Conservation (phyloP, 768 basidiomycete species). For the Lentinula lateritia region DNA sequence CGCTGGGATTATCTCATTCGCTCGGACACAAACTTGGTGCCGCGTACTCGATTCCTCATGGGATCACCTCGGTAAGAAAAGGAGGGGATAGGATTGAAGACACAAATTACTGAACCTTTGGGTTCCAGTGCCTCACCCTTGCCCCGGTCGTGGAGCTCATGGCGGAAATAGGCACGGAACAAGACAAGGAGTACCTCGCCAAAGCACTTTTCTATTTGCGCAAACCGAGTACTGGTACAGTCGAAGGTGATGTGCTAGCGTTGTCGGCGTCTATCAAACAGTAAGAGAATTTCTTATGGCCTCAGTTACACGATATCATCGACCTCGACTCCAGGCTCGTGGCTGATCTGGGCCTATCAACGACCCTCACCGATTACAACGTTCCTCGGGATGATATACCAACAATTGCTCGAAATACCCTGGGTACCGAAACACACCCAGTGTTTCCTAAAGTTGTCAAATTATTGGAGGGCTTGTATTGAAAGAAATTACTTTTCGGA, state of each 20-base stretch:
- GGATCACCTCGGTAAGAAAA: conserved; percentile 68
- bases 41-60: conserved; percentile 71
- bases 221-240: conserved; percentile 54
- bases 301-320: neutral
- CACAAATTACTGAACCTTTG: neutral
- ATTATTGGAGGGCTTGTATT: conserved; percentile 38
- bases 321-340: conserved; percentile 44
- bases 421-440: conserved; percentile 38
- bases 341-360: conserved; percentile 48
- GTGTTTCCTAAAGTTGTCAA: conserved; percentile 36
- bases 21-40: conserved; percentile 74
- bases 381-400: conserved; percentile 54
- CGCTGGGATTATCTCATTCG: conserved; percentile 71
- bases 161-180: conserved; percentile 49
- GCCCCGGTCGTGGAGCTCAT: conserved; percentile 57
- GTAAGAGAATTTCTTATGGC: conserved; percentile 30
- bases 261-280: conserved; percentile 49
- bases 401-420: conserved; percentile 44
- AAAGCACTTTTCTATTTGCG: conserved; percentile 52
- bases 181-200: conserved; percentile 59
- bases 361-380: conserved; percentile 53
- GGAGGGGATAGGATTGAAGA: conserved; percentile 5
- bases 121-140: conserved; percentile 61
- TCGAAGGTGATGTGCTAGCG: conserved; percentile 55
- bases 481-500: neutral